Base-by-base conservation (phyloP, 805 yeast species). In the Monosporozyma aerobia region DNA sequence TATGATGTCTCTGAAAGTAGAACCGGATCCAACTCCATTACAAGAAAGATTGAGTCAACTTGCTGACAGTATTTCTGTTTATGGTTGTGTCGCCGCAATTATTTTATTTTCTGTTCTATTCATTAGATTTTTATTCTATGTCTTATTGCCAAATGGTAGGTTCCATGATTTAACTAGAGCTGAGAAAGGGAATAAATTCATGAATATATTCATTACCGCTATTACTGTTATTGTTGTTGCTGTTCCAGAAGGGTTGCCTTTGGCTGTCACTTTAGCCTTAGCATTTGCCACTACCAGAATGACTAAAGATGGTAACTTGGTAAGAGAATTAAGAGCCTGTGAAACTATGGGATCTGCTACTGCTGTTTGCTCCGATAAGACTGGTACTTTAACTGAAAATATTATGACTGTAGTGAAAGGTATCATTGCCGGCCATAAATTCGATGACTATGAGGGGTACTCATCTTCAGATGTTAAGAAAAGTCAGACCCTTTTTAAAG, bases 301-400 rank as follows among this genome's bases (percentile, higher is more conserved):
- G 99, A 90, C 96, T 22, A 86, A 87, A 67, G 97, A 94, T 68
- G 95, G 95, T 57, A 92, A 92, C 67, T 75, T 94, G 62, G 99
- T 94, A n/a, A 82, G 99, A 61, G 95, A 89, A 9, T 75, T 94
- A 59, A 84, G 83, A 63, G 84, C 95, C 47, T 94, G 99, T 77
- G 99, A 94, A 70, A 94, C 97, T 16, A 92, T 94, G 98, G 99
- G 99, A 44, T 89, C 96, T 47, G 99, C 97, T 1, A 94, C 98
- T 13, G 94, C 97, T 3, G 77, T 94, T 50, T 94, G 99, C 69
- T 90, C 97, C 0, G 99, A 94, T 72, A 92, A 94, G 69, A 94
- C 99, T 0, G 99, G 99, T 54, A 94, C 99, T 11, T 76, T 94
- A 53, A 94, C 99, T 1, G 96, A 90, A 67, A 94, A 94, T 68